A percentile compares a stretch with the other conserved stretches of the same genome.
Evolutionary conservation across 805 yeast species (phyloP).

Genomic region (Cyberlindnera saturnus): DNA sequence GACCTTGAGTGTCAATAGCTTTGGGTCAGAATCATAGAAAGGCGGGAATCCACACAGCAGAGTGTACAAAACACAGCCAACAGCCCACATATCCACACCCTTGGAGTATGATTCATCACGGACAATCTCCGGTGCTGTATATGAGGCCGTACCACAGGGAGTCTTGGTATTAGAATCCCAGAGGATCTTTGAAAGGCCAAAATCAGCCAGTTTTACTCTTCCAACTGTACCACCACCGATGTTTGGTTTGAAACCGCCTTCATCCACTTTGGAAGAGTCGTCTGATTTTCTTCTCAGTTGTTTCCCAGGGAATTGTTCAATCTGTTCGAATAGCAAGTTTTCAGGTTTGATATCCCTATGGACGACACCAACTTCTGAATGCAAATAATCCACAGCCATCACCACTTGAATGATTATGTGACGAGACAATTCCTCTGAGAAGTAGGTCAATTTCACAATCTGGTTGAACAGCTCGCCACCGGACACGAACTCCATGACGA

Average conservation of each 20-base stretch:
- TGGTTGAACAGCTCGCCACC: constrained; percentile 77
- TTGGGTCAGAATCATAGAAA: constrained; percentile 74
- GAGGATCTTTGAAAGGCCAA: constrained; percentile 88
- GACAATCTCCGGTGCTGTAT: constrained; percentile 97
- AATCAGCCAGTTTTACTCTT: constrained; percentile 84
- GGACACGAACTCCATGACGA: constrained; percentile 63
- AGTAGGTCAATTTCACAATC: constrained; percentile 60
- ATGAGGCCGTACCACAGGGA: constrained; percentile 98
- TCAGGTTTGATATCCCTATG: constrained; percentile 85
- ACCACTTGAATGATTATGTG: constrained; percentile 62
- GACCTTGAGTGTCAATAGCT: constrained; percentile 66
- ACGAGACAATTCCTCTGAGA: constrained; percentile 57
- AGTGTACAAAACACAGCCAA: constrained; percentile 94
- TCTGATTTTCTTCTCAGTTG: constrained; percentile 50
- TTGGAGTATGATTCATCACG: constrained; percentile 88
- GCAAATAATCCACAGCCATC: constrained; percentile 60
- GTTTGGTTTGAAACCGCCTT: constrained; percentile 75
- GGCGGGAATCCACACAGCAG: constrained; percentile 97
- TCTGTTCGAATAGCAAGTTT: constrained; percentile 60
- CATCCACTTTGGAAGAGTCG: constrained; percentile 71
- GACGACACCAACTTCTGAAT: constrained; percentile 68
- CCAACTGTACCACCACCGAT: constrained; percentile 95
- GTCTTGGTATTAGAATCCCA: constrained; percentile 80
- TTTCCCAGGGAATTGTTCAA: constrained; percentile 41
- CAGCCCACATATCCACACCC: constrained; percentile 98